Conservation (phyloP, 371 early-diverging fungal species). For the Synchytrium microbalum region DNA sequence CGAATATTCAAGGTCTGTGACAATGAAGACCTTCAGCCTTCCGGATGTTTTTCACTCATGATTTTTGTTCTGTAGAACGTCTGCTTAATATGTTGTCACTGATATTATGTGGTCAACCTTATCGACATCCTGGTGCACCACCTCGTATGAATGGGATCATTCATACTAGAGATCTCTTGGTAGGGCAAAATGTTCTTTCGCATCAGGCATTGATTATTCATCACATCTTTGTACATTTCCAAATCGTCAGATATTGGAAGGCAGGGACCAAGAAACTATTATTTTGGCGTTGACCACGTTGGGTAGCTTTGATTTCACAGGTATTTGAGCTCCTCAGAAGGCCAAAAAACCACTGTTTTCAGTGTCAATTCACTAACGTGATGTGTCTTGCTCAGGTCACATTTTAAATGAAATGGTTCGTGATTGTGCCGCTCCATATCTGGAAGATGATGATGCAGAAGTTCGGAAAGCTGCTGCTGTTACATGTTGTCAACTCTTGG, state of each 20-base stretch:
- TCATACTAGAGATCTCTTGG: conserved; percentile 17
- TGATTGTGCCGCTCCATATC: conserved; percentile 74
- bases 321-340: conserved; percentile 13
- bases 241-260: conserved; percentile 17
- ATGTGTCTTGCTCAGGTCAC: conserved; percentile 37
- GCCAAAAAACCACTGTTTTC: not conserved
- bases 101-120: conserved; percentile 77
- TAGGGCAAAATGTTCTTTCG: not conserved
- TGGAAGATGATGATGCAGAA: conserved; percentile 75
- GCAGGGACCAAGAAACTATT: conserved; percentile 66
- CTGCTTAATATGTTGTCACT: conserved; percentile 82
- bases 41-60: not conserved
- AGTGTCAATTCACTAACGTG: not conserved
- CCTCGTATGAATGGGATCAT: conserved; percentile 11
- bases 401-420: conserved; percentile 86
- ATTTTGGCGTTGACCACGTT: conserved; percentile 82
- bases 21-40: not conserved
- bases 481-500: conserved; percentile 73
- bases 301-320: conserved; percentile 76
- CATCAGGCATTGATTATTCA: not conserved
- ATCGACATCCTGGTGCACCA: conserved; percentile 74
- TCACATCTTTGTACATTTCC: conserved; percentile 3
- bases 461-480: conserved; percentile 83
- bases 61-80: conserved; percentile 52
- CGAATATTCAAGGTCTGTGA: conserved; percentile 77